Conservation (phyloP, 176 grass and related monocot species). For the Olyra latifolia region DNA sequence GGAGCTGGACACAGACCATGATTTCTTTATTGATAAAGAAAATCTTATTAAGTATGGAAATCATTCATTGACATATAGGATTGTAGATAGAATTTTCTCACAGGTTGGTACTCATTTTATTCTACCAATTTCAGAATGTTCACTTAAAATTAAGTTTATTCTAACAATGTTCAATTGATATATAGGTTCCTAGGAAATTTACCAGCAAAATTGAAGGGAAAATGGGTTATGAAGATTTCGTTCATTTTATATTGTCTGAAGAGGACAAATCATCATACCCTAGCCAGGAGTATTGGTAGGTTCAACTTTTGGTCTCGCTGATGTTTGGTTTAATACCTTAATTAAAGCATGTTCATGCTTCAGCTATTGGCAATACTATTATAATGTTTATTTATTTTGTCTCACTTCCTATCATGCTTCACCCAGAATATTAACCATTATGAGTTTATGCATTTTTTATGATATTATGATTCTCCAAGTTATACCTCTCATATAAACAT, state of each 20-base stretch:
- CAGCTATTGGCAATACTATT: slow-evolving; percentile 13
- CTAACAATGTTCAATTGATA: slow-evolving; percentile 21
- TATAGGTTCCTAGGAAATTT: slow-evolving; percentile 91
- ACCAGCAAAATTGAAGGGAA: slow-evolving; percentile 79
- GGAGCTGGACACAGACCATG: slow-evolving; percentile 95
- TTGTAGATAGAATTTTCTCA: slow-evolving; percentile 96
- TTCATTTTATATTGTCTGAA: slow-evolving; percentile 91
- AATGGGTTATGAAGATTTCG: slow-evolving; percentile 96
- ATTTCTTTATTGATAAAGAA: slow-evolving; percentile 96
- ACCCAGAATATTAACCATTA: neutral
- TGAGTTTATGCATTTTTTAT: neutral
- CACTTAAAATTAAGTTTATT: neutral
- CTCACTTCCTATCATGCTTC: neutral
- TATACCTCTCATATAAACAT: neutral
- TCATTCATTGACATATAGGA: slow-evolving; percentile 94
- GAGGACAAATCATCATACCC: slow-evolving; percentile 86
- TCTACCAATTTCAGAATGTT: slow-evolving; percentile 20
- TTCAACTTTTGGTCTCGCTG: slow-evolving; percentile 25
- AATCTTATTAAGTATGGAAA: slow-evolving; percentile 98
- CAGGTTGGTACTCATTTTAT: slow-evolving; percentile 61
- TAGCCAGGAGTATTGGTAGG: slow-evolving; percentile 76
- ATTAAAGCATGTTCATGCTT: neutral
- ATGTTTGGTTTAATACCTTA: neutral
- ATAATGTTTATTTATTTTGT: neutral
- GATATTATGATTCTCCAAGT: neutral